A percentile compares a stretch with the other conserved stretches of the same genome.
Conservation (phyloP, 805 yeast species). For the Yarrowia porcina region DNA sequence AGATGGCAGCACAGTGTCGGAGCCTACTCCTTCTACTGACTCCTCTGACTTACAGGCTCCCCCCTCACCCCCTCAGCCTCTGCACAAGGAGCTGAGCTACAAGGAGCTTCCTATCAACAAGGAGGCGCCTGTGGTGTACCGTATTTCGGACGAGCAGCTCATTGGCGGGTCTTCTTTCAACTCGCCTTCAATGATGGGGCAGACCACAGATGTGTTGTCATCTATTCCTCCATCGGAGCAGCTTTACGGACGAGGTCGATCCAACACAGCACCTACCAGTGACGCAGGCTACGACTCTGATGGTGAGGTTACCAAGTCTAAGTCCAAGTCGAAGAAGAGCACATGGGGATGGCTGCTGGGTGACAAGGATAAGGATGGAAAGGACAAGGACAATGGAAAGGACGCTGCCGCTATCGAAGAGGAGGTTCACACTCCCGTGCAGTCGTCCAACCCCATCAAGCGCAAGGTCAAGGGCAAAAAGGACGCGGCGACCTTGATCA, state of each 20-base stretch:
- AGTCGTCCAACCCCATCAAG: conserved; percentile 29
- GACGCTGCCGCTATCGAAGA: conserved; percentile 19
- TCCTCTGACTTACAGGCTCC: not conserved
- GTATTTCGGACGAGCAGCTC: conserved; percentile 15
- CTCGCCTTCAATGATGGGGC: conserved; percentile 21
- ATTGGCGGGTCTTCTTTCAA: conserved; percentile 5
- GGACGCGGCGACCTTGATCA: conserved; percentile 29
- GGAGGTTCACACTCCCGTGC: conserved; percentile 5
- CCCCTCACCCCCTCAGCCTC: conserved; percentile 9
- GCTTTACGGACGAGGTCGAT: conserved; percentile 1
- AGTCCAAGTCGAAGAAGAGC: conserved; percentile 17
- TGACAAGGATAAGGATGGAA: conserved; percentile 26
- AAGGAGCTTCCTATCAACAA: conserved; percentile 25
- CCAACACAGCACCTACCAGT: conserved; percentile 1
- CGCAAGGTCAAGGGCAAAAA: conserved; percentile 26
- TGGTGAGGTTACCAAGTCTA: not conserved
- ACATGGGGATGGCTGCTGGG: conserved; percentile 26
- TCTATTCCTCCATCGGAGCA: conserved; percentile 3
- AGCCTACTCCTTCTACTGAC: not conserved
- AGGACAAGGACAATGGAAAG: conserved; percentile 23
- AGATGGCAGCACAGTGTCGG: not conserved
- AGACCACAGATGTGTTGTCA: conserved; percentile 14
- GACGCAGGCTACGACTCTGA: conserved; percentile 19
- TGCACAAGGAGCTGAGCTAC: conserved; percentile 22
- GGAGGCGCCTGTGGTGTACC: conserved; percentile 20